These are phyloP conservation scores for Senna tora DNA, from an alignment of 306 rosid species.

Conservation along the genomic window DNA sequence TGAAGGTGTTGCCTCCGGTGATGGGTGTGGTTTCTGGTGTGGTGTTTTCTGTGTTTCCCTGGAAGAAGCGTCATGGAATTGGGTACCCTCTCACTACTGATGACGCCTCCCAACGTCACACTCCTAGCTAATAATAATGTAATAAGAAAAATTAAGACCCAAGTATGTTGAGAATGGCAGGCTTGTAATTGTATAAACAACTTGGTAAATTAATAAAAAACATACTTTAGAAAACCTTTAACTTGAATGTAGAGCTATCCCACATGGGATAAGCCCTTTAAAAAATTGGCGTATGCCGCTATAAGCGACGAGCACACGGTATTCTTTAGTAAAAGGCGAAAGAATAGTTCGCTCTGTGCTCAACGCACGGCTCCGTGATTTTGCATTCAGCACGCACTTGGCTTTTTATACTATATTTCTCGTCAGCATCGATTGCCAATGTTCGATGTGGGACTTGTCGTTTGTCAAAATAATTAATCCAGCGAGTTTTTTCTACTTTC, in stretches of 20 bases:
- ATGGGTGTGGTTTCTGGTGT: no score
- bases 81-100: no score
- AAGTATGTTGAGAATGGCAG: no score
- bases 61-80: no score
- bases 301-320: conserved; percentile 31
- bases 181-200: no score
- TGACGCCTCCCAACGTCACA: no score
- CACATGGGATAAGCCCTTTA: neutral
- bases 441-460: neutral
- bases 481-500: neutral
- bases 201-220: no score
- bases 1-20: no score
- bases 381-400: fast-evolving
- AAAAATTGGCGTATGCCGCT: conserved; percentile 44
- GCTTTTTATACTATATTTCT: neutral
- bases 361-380: neutral
- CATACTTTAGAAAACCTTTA: no score
- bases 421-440: neutral
- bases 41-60: no score
- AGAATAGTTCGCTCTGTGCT: conserved; percentile 25
- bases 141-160: no score
- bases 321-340: conserved; percentile 41
- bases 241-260: neutral
- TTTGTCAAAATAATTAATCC: neutral
- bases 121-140: no score